Evolutionary conservation across 495 filamentous ascomycete species (phyloP), one percentile per base, ranked within the genome.

Genomic region (Clohesyomyces aquaticus): DNA sequence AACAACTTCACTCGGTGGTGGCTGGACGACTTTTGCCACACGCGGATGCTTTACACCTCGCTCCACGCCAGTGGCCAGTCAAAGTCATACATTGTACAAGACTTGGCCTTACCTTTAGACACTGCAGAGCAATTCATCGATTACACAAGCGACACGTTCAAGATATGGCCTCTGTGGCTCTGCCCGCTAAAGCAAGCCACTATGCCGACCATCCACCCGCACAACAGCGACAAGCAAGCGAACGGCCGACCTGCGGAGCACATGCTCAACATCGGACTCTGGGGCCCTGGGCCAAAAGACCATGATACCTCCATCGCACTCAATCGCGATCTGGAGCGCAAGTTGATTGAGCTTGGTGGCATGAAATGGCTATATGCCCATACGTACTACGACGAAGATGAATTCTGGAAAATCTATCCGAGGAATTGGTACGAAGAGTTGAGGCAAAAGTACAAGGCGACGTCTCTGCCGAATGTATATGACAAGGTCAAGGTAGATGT

Each of bases 281-380:
- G 82, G 81, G 83, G 78, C 0, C 50, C 41, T 14, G 76, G 74
- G 0, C 76, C 80, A 19, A 55, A 71, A 3, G 58, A 69, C 12
- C 51, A 49, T 4, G 61, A 73, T 8, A 70, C 61, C 0, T 86
- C 82, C 49, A 63, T 91, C 3, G 60, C 63, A 0, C 80, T 80
- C 56, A 93, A 94, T 73, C 80, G 84, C 2, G 79, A 78, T 19
- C 74, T 94, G 4, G 90, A 93, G 72, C 64, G 68, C 0, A 85
- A 85, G 59, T 77, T 92, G 11, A 76, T 73, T 12, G 82, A 83
- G 56, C 77, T 91, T 2, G 83, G 86, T n/a, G 90, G 90, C 12
- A 80, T 78, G 77, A 84, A 84, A 62, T 82, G 79, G 77, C 74
- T 85, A 6, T 86, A 85, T 68, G 81, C 83, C 22, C 79, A 83